phyloP scores from a whole-genome alignment of 2,329 filamentous ascomycete species.

The Cladobotryum protrusum region DNA sequence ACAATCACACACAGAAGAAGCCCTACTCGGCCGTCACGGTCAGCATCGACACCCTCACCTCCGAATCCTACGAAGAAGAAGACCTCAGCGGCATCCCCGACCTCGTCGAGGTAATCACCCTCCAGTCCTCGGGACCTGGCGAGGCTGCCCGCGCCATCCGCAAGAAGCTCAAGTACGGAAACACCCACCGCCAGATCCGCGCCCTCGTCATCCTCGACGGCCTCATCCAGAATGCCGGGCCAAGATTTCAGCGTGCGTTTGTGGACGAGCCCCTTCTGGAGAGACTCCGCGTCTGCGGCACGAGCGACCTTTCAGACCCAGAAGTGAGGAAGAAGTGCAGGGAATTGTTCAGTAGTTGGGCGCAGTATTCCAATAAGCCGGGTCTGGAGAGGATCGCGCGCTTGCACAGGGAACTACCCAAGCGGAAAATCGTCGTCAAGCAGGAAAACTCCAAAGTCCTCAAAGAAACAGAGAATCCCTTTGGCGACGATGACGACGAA shows the following conservation, averaged over 20 bases:
- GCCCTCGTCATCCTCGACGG: slow-evolving; percentile 86
- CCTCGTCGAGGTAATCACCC: slow-evolving; percentile 85
- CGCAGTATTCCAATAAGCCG: slow-evolving; percentile 73
- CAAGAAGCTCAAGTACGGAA: slow-evolving; percentile 99
- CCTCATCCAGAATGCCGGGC: slow-evolving; percentile 88
- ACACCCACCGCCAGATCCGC: slow-evolving; percentile 82
- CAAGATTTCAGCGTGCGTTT: slow-evolving; percentile 79
- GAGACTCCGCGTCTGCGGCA: slow-evolving; percentile 79
- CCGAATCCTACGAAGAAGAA: slow-evolving; percentile 84
- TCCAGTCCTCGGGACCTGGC: slow-evolving; percentile 78
- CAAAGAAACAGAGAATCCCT: slow-evolving; percentile 70
- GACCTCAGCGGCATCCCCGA: slow-evolving; percentile 89
- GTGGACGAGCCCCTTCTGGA: slow-evolving; percentile 89
- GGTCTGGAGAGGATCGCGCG: slow-evolving; percentile 75
- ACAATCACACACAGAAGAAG: slow-evolving; percentile 42
- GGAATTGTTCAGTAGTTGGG: slow-evolving; percentile 81
- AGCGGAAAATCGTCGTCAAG: slow-evolving; percentile 63
- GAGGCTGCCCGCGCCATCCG: slow-evolving; percentile 89
- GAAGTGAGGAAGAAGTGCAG: slow-evolving; percentile 86
- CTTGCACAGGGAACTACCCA: slow-evolving; percentile 65
- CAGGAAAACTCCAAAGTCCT: slow-evolving; percentile 79
- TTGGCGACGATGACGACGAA: slow-evolving; percentile 59
- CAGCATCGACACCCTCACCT: slow-evolving; percentile 82
- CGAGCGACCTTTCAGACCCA: slow-evolving; percentile 75
- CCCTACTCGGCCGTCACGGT: slow-evolving; percentile 93